Conservation (phyloP, 2,329 filamentous ascomycete species). For the Coniochaeta prunicola region DNA sequence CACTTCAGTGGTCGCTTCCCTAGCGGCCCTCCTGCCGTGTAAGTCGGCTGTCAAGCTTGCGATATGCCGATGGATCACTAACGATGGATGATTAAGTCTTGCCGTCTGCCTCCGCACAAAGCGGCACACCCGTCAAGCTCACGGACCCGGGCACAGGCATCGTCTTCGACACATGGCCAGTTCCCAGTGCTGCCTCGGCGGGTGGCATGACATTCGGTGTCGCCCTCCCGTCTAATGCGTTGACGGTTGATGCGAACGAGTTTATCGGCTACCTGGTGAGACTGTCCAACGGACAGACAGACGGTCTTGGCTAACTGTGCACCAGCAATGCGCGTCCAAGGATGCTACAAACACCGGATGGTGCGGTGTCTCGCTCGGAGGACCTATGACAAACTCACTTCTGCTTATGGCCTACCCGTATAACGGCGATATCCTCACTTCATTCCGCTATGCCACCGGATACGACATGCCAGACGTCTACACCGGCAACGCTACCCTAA, state of each 20-base stretch:
- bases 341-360: conserved; percentile 36
- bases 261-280: conserved; percentile 47
- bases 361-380: conserved; percentile 44
- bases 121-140: conserved; percentile 22
- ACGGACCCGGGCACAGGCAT: conserved; percentile 42
- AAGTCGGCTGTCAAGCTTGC: too few relatives aligned
- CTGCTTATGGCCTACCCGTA: conserved; percentile 46
- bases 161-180: conserved; percentile 41
- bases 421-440: conserved; percentile 38
- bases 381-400: conserved; percentile 44
- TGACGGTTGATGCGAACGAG: conserved; percentile 35
- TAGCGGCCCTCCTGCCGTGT: conserved; percentile 16
- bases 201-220: conserved; percentile 43
- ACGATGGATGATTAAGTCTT: conserved; percentile 9
- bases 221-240: conserved; percentile 36
- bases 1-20: conserved; percentile 14
- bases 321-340: conserved; percentile 32
- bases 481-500: conserved; percentile 48
- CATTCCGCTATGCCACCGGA: conserved; percentile 44
- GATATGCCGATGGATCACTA: neutral
- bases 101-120: conserved; percentile 17
- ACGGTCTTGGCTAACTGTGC: conserved; percentile 5
- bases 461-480: conserved; percentile 49
- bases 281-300: neutral
- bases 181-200: conserved; percentile 25